A percentile compares a stretch with the other conserved stretches of the same genome.
phyloP scores from a whole-genome alignment of 2,329 filamentous ascomycete species.

The Nemania sp. region DNA sequence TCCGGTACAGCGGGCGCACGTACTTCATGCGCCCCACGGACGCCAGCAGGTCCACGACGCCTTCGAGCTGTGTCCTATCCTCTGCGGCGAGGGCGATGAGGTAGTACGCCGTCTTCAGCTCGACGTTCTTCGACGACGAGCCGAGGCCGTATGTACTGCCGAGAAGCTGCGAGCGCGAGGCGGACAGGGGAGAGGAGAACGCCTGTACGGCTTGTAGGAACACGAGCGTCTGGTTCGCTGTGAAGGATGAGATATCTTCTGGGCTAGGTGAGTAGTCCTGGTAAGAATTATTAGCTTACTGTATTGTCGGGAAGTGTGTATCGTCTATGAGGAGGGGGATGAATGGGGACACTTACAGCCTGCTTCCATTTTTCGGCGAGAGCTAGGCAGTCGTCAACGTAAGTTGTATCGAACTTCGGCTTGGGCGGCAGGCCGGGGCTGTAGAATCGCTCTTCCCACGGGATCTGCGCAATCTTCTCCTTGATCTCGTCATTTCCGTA shows the following conservation, averaged over 20 bases:
- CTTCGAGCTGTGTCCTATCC: constrained; percentile 68
- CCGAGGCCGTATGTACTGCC: constrained; percentile 74
- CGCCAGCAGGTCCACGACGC: constrained; percentile 74
- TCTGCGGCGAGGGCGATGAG: constrained; percentile 76
- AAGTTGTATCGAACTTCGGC: constrained; percentile 84
- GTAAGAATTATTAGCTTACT: constrained; percentile 19
- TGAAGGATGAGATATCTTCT: constrained; percentile 73
- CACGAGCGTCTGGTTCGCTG: constrained; percentile 86
- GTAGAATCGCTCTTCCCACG: constrained; percentile 92
- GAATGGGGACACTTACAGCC: constrained; percentile 48
- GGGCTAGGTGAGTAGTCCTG: constrained; percentile 65
- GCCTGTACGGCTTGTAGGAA: constrained; percentile 81
- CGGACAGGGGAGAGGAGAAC: constrained; percentile 64
- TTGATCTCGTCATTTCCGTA: constrained; percentile 64
- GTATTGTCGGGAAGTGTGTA: neutral
- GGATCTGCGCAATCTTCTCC: constrained; percentile 70
- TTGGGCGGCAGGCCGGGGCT: constrained; percentile 86
- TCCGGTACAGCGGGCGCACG: constrained; percentile 81
- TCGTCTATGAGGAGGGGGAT: constrained; percentile 36
- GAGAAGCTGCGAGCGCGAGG: constrained; percentile 70
- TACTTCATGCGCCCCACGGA: constrained; percentile 96
- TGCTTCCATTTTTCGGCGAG: constrained; percentile 82
- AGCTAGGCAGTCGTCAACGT: constrained; percentile 83
- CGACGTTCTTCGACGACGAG: constrained; percentile 80
- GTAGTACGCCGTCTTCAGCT: constrained; percentile 81